phyloP scores from a whole-genome alignment of 805 yeast species.

The Saccharomycopsis schoenii region DNA sequence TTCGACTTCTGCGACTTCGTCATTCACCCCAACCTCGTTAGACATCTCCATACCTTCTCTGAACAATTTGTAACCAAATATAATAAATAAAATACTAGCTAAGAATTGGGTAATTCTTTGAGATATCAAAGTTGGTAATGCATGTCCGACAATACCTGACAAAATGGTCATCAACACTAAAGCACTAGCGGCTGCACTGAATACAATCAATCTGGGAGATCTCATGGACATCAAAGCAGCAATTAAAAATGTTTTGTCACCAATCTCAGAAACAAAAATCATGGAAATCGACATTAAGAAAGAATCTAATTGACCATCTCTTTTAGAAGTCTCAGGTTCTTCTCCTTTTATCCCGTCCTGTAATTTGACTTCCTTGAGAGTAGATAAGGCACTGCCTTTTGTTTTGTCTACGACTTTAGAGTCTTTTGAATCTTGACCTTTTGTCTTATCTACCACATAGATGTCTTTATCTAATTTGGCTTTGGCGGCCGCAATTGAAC shows the following conservation, averaged over 20 bases:
- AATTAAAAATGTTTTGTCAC: slow-evolving; percentile 93
- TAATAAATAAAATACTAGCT: slow-evolving; percentile 72
- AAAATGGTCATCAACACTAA: slow-evolving; percentile 84
- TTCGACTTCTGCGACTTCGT: slow-evolving; percentile 94
- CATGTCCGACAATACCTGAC: slow-evolving; percentile 86
- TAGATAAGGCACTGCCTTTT: background rate
- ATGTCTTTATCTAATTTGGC: no score
- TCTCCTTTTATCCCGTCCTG: background rate
- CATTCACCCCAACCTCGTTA: slow-evolving; percentile 78
- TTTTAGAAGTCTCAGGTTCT: background rate
- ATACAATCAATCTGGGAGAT: slow-evolving; percentile 74
- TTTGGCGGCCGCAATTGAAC: no score
- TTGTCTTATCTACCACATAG: background rate
- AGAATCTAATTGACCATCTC: slow-evolving; percentile 30
- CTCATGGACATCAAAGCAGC: slow-evolving; percentile 99
- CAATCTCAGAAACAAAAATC: slow-evolving; percentile 93
- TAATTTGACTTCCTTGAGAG: background rate
- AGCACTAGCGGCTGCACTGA: slow-evolving; percentile 77
- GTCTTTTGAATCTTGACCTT: background rate
- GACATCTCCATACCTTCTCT: slow-evolving; percentile 79
- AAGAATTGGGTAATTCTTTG: slow-evolving; percentile 68
- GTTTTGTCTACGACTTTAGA: background rate
- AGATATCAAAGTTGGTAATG: slow-evolving; percentile 76
- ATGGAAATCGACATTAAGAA: slow-evolving; percentile 76
- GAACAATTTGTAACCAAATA: slow-evolving; percentile 70